Evolutionary conservation across 2,329 filamentous ascomycete genomes (phyloP).

Genomic region (Aspergillus novoparasiticus): DNA sequence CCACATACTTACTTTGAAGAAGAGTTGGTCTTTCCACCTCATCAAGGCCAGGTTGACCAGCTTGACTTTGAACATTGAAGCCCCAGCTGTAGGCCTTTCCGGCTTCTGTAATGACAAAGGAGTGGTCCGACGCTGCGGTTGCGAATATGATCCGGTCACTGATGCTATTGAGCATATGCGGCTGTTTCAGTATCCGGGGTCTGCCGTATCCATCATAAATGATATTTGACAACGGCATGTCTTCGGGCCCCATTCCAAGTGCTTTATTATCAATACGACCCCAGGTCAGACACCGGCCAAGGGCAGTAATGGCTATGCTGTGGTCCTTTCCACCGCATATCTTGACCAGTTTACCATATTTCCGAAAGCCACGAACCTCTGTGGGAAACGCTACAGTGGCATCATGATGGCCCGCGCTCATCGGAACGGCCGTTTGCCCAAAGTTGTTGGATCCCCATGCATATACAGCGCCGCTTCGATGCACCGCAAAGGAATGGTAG

Average conservation of each 20-base stretch:
- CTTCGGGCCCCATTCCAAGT: slow-evolving; percentile 12
- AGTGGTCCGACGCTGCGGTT: slow-evolving; percentile 59
- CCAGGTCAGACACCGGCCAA: slow-evolving; percentile 23
- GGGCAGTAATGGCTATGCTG: slow-evolving; percentile 21
- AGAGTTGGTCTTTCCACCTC: slow-evolving; percentile 65
- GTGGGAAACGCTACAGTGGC: slow-evolving; percentile 16
- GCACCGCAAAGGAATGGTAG: slow-evolving; percentile 53
- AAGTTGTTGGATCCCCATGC: slow-evolving; percentile 82
- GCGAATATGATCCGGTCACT: slow-evolving; percentile 8
- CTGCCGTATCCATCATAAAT: slow-evolving; percentile 12
- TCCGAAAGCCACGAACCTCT: slow-evolving; percentile 8
- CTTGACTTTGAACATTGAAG: slow-evolving; percentile 78
- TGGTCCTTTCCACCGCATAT: slow-evolving; percentile 23
- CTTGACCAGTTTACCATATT: slow-evolving; percentile 7
- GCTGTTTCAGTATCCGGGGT: slow-evolving; percentile 18
- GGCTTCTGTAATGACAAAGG: slow-evolving; percentile 67
- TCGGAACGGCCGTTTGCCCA: slow-evolving; percentile 69
- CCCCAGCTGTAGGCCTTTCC: slow-evolving; percentile 76
- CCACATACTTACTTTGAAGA: slow-evolving; percentile 71
- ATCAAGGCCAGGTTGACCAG: slow-evolving; percentile 47
- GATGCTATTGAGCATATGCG: slow-evolving; percentile 10
- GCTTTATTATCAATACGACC: slow-evolving; percentile 22
- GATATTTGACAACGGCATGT: slow-evolving; percentile 15
- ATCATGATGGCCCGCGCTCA: slow-evolving; percentile 60
- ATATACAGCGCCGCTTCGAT: slow-evolving; percentile 50